A percentile compares a stretch with the other conserved stretches of the same genome.
Conservation (phyloP, 768 basidiomycete species). For the Leccinum sublutescens region DNA sequence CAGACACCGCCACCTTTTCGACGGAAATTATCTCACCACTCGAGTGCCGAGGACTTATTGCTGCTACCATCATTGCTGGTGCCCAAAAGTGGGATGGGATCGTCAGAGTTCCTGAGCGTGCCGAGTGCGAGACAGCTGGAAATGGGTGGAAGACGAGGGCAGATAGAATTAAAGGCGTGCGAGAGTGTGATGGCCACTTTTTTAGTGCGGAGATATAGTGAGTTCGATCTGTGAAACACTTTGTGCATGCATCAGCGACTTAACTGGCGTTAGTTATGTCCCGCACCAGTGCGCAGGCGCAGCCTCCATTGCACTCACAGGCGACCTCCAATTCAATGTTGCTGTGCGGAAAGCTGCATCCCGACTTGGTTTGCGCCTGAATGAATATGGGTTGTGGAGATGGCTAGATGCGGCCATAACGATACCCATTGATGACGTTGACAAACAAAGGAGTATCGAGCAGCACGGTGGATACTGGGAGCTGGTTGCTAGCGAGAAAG, state of each 20-base stretch:
- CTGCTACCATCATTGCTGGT: constrained; percentile 33
- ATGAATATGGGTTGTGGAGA: constrained; percentile 65
- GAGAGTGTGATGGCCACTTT: constrained; percentile 36
- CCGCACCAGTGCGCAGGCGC: constrained; percentile 40
- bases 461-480: constrained; percentile 23
- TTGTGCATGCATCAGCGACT: neutral
- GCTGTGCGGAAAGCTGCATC: constrained; percentile 43
- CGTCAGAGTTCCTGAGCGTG: constrained; percentile 43
- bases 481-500: constrained; percentile 21
- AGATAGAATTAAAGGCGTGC: constrained; percentile 26
- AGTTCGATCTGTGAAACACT: neutral
- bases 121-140: constrained; percentile 6
- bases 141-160: constrained; percentile 30
- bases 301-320: constrained; percentile 54
- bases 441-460: constrained; percentile 7
- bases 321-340: constrained; percentile 49
- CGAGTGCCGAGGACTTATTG: constrained; percentile 44
- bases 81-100: constrained; percentile 51
- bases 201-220: constrained; percentile 36
- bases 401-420: constrained; percentile 35
- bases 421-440: neutral
- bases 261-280: constrained; percentile 14
- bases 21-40: constrained; percentile 43
- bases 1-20: constrained; percentile 29
- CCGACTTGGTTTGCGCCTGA: constrained; percentile 47